Base-by-base conservation (phyloP, 164 flowering plant species). In the Sextonia rubra region DNA sequence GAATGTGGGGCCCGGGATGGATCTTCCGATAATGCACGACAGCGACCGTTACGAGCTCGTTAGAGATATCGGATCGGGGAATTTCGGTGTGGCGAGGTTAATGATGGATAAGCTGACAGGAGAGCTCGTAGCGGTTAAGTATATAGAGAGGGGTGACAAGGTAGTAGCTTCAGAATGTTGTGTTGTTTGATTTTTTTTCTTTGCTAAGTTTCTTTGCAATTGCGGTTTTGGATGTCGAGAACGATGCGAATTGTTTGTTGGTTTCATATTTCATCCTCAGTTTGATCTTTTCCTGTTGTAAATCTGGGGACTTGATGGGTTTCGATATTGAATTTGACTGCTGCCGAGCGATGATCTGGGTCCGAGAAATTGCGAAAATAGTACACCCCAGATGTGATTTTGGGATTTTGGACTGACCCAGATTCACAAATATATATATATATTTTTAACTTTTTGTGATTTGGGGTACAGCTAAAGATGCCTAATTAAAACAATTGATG, bases 111-210 rank as follows among this genome's bases (percentile, higher is more conserved):
- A 85, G 79, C 85, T 82, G 71, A 91, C 86, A 9, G 83, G 78
- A 23, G 94, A 92, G 80, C 92, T 92, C 32, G 95, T 92, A 24
- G 97, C 97, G 27, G 95, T 92, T 7, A 92, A 92, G 86, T 90
- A 92, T 78, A 90, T 92, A 75, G 97, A 91, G 86, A 80, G 97
- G 75, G 97, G 97, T 75, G 96, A 92, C 80, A 92, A 92, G 96
- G 97, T 92, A 44, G 44, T 27, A 44, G 44, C 14, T 4, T 27
- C 22, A 5, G 64, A 25, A 61, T 12, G 14, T 61, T 12, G 30
- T 12, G 25, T 25, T 11, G 24, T 24, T 52, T 23, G 4, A 14
- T 12, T 6, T 61, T 12, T 61, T 52, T 20, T 52, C 4, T 15
- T 5, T 17, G 58, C 58, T 14, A 4, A 3, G 14, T 15, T 52